Evolutionary conservation across 2,329 filamentous ascomycete genomes (phyloP), one percentile per base, ranked within the genome.

Genomic region (Podosphaera leucotricha): DNA sequence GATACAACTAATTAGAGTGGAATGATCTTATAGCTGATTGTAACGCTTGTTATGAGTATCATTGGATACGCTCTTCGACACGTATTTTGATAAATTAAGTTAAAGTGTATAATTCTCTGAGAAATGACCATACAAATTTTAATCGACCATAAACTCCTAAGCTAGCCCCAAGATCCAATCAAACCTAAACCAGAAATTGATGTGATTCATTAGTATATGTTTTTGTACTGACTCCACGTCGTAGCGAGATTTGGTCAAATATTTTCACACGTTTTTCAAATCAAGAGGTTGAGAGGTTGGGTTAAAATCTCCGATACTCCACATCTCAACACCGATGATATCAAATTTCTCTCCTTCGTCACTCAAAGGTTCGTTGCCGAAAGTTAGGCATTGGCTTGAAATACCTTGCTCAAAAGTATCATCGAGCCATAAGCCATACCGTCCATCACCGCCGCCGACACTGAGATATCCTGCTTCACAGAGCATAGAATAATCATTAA

Each of bases 401-500:
- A 93, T 74, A 2, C 90, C 90, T 46, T 78, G 72, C 49, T 87
- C 81, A 39, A 95, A 72, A 16, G 73, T 74, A 52, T 87, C 80
- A 58, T 94, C 83, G 11, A 98, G 68, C 90, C 90, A 95, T 5
- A 98, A 65, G 2, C 90, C 90, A 59, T 90, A 95, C 54, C 81
- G 80, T 0, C 90, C 87, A 53, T 93, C 85, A 38, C 69, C 83
- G 45, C 84, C 87, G 10, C 90, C 90, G 18, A 95, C 70, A 55
- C 81, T 90, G 38, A 98, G 61, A 58, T 81, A 95, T 20, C 77
- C 72, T 2, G 74, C 67, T 62, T 95, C 85, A 61, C 87, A 95
- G 55, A 92, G 80, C 52, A 95, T 90, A 65, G 87, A 84, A 59
- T 92, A 98, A 60, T 95, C 90, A 59, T 98, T 95, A 36, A 92